Evolutionary conservation across 805 yeast genomes (phyloP), one percentile per base, ranked within the genome.

Genomic region (Osmozyma mogii): DNA sequence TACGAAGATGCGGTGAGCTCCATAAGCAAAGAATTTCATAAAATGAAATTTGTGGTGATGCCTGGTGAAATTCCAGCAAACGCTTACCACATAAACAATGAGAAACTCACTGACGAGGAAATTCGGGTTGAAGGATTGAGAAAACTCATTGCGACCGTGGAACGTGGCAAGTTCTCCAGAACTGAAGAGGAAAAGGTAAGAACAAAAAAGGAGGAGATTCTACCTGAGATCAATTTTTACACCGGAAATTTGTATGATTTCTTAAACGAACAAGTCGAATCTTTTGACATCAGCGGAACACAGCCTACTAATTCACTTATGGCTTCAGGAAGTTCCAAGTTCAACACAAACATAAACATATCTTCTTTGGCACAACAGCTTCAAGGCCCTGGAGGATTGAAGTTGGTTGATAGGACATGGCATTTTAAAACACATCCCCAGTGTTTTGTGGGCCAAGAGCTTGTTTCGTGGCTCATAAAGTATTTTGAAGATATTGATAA

Each of bases 71-170:
- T 78, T 12, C 79, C 87, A 1, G 68, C 74, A 34, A 66, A 67
- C 39, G 63, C 67, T 34, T 65, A 41, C 50, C 64, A 55, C 48
- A 67, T 63, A 17, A 47, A 61, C 21, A 71, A 68, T 37, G 95
- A 84, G 42, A 66, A 68, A 15, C 59, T 88, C 29, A 71, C 75
- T 0, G 76, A 80, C 3, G 98, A 89, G 49, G 97, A 89, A 53
- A 71, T 82, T n/a, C 60, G 95, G 32, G 69, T 89, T n/a, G 97
- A 89, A 50, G 98, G 97, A 1, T 59, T 89, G 13, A 62, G 89
- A 25, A 74, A 76, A 26, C 56, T 84, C 37, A 78, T 79, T 34
- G 63, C 74, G 1, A 54, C 72, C 17, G 70, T 87, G 9, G 78
- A 79, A 39, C 68, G 76, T 38, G 71, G 78, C 2, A 61, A 68